These are phyloP conservation scores for Naganishia albida DNA, from an alignment of 1,284 basidiomycete genomes.

Conservation along the genomic window DNA sequence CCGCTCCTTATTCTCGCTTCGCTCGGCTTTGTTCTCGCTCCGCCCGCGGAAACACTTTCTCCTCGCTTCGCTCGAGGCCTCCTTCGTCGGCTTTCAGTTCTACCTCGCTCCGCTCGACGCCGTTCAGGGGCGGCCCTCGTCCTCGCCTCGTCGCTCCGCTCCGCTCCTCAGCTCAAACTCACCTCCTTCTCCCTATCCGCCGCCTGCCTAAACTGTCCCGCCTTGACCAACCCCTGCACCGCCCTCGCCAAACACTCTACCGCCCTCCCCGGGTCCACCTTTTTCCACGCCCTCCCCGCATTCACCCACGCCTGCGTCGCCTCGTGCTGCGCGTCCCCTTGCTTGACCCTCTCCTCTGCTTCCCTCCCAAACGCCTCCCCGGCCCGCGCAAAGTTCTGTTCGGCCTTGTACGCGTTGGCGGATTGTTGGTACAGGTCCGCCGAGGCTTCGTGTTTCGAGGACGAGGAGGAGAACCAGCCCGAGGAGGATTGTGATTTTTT, in stretches of 20 bases:
- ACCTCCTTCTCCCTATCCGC: constrained; percentile 93
- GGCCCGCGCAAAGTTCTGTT: constrained; percentile 85
- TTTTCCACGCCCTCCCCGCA: constrained; percentile 90
- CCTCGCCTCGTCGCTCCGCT: neutral
- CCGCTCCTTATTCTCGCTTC: neutral
- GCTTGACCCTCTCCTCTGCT: constrained; percentile 43
- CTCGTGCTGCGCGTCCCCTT: constrained; percentile 80
- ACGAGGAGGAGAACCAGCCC: constrained; percentile 78
- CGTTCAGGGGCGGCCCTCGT: neutral
- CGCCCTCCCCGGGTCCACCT: constrained; percentile 67
- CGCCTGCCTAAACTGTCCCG: constrained; percentile 92
- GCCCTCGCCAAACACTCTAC: constrained; percentile 24
- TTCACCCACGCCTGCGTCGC: constrained; percentile 98
- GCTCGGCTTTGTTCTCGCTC: neutral
- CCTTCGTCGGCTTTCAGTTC: no score
- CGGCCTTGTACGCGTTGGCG: constrained; percentile 92
- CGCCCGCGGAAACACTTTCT: neutral
- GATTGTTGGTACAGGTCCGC: constrained; percentile 90
- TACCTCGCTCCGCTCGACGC: constrained; percentile 2
- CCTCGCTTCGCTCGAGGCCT: neutral
- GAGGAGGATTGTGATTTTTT: constrained; percentile 82
- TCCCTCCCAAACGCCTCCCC: constrained; percentile 77
- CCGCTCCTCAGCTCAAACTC: constrained; percentile 33
- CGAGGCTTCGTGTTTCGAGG: constrained; percentile 85
- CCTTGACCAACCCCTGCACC: constrained; percentile 62